Conservation (phyloP, 2,329 filamentous ascomycete genomes). For the Dothiorella sarmentorum region DNA sequence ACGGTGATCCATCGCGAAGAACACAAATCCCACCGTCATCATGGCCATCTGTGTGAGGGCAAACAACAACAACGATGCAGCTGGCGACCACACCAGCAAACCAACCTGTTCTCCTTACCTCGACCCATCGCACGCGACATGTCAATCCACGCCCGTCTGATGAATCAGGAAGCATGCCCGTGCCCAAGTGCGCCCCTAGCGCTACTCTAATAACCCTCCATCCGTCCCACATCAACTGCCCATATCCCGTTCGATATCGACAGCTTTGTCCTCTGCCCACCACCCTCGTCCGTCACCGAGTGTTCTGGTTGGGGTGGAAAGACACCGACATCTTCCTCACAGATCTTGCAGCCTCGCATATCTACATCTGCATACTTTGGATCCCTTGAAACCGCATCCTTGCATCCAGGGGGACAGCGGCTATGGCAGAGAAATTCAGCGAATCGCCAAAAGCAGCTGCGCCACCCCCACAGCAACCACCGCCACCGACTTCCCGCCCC, state of each 20-base stretch:
- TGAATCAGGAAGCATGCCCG: neutral
- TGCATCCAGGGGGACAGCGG: neutral
- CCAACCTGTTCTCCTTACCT: neutral
- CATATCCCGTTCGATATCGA: too few relatives aligned
- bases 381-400: neutral
- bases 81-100: too few relatives aligned
- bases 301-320: neutral
- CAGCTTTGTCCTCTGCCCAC: neutral
- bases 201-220: too few relatives aligned
- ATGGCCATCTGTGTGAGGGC: neutral
- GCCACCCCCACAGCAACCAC: neutral
- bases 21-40: neutral
- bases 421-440: neutral
- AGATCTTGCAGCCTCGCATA: conserved; percentile 1
- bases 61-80: neutral
- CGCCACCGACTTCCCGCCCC: neutral
- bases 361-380: neutral
- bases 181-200: neutral
- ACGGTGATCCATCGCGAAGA: neutral
- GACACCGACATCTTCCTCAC: neutral
- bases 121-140: neutral
- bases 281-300: too few relatives aligned
- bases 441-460: neutral
- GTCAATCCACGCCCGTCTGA: neutral
- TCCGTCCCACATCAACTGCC: too few relatives aligned